A percentile compares a stretch with the other conserved stretches of the same genome.
Conservation (phyloP, 371 early-diverging fungal species). For the Nematocida sp. region DNA sequence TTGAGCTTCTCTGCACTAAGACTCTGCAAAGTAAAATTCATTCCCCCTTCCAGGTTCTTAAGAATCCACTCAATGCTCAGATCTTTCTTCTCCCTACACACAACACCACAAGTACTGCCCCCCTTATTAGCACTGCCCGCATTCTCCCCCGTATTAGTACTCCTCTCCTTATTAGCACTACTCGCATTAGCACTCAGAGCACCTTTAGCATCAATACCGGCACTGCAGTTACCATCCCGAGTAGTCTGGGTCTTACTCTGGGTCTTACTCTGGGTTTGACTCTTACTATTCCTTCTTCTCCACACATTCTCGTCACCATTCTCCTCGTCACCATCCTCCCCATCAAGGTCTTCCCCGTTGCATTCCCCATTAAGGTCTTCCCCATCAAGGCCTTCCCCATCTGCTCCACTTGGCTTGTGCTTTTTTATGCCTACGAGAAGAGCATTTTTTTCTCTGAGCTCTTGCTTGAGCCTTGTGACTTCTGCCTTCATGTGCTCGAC, state of each 20-base stretch:
- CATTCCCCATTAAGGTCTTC: too few species aligned
- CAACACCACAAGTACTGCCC: too few species aligned
- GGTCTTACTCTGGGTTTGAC: background rate
- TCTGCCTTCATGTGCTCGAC: conserved; percentile 10
- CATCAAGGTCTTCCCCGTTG: background rate
- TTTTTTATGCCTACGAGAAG: background rate
- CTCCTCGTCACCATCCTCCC: background rate
- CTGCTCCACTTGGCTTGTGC: too few species aligned
- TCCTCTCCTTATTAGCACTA: background rate
- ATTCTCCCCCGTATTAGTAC: background rate
- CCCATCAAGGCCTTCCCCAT: too few species aligned
- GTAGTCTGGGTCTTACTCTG: background rate
- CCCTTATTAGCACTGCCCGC: background rate
- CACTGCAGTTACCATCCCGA: background rate
- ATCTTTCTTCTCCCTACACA: too few species aligned
- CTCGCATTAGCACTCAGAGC: background rate
- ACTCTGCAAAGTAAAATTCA: background rate
- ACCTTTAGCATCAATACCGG: background rate
- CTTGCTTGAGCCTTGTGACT: background rate
- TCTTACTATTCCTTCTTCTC: background rate
- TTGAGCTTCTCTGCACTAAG: conserved; percentile 10
- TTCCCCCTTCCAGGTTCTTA: background rate
- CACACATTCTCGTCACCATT: background rate
- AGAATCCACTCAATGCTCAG: conserved; percentile 27
- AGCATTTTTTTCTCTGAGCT: conserved; percentile 14